These are phyloP conservation scores for Cytospora chrysosperma DNA, from an alignment of 2,329 filamentous ascomycete genomes.

Conservation along the genomic window DNA sequence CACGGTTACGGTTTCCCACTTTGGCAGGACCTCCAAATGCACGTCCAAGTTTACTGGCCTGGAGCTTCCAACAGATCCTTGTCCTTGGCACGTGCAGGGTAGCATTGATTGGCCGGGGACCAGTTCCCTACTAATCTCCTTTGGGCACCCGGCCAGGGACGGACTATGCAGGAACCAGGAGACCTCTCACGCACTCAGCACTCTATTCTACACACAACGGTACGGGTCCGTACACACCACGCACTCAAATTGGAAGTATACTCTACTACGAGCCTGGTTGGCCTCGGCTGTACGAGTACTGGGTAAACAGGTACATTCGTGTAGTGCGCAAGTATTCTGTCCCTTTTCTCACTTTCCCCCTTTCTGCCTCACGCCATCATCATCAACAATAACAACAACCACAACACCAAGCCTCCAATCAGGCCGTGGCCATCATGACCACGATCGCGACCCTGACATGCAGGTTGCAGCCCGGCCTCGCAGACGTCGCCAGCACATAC, in stretches of 20 bases:
- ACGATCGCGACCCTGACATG: neutral
- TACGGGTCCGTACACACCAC: too few species aligned
- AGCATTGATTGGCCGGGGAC: constrained; percentile 18
- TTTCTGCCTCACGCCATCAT: neutral
- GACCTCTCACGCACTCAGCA: constrained; percentile 4
- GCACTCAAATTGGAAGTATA: neutral
- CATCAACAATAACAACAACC: neutral
- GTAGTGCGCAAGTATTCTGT: neutral
- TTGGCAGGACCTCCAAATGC: neutral
- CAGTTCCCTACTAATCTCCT: constrained; percentile 17
- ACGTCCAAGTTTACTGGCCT: neutral
- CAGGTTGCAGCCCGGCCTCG: neutral
- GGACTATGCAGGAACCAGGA: constrained; percentile 18
- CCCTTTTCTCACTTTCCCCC: neutral
- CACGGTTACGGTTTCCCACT: neutral
- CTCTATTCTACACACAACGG: neutral
- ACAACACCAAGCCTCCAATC: neutral
- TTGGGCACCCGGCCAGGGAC: constrained; percentile 3
- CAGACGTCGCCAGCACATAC: neutral
- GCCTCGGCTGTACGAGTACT: neutral
- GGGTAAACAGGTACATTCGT: too few species aligned
- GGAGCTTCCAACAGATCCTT: constrained; percentile 3
- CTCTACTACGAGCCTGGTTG: neutral
- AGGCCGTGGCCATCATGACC: neutral
- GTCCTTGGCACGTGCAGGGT: neutral